These are phyloP conservation scores for Russula earlei DNA, from an alignment of 768 basidiomycete genomes.

Conservation along the genomic window DNA sequence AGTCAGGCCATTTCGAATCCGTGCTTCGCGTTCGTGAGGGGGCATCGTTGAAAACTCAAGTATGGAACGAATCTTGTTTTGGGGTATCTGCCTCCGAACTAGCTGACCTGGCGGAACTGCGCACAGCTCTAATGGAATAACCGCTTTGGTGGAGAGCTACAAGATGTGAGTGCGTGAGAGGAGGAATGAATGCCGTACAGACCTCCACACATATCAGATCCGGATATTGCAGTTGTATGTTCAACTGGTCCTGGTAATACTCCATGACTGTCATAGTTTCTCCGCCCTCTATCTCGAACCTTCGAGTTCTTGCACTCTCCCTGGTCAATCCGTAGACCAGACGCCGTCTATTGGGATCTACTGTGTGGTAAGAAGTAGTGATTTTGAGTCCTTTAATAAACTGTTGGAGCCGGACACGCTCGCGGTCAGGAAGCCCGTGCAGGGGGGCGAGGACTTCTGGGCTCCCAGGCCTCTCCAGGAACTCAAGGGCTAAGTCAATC, in stretches of 20 bases:
- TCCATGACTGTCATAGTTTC: constrained; percentile 44
- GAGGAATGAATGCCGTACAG: constrained; percentile 13
- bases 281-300: constrained; percentile 51
- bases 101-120: constrained; percentile 55
- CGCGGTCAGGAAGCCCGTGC: constrained; percentile 37
- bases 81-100: constrained; percentile 59
- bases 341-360: constrained; percentile 29
- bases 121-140: constrained; percentile 62
- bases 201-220: constrained; percentile 64
- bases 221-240: constrained; percentile 47
- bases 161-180: neutral
- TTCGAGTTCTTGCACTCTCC: constrained; percentile 41
- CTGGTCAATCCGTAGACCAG: constrained; percentile 51
- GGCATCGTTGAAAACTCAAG: constrained; percentile 56
- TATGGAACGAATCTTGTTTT: constrained; percentile 51
- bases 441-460: constrained; percentile 32
- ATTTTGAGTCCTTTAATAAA: constrained; percentile 49
- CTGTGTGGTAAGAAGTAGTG: constrained; percentile 27
- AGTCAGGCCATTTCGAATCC: constrained; percentile 43
- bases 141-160: constrained; percentile 50
- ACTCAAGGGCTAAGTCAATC: constrained; percentile 47
- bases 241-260: constrained; percentile 48
- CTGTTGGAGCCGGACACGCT: constrained; percentile 42
- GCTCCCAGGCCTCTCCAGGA: constrained; percentile 30
- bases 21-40: constrained; percentile 45